phyloP scores from a whole-genome alignment of 441 rosid species.

The Rhodomyrtus psidioides region DNA sequence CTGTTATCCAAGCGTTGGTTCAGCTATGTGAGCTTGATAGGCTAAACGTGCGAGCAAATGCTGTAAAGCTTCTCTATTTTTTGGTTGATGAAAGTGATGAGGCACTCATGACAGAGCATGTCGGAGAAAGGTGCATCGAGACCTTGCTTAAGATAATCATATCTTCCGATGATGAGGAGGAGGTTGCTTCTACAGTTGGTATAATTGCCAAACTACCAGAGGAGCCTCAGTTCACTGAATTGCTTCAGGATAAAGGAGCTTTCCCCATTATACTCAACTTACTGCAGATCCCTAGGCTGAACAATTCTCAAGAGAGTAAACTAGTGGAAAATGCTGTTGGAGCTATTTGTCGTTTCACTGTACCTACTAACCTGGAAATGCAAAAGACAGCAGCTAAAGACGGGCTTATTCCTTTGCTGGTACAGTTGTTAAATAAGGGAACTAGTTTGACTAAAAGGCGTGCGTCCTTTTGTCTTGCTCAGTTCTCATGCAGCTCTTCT shows the following conservation, averaged over 20 bases:
- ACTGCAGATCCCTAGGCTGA: constrained; percentile 14
- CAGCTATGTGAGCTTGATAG: constrained; percentile 34
- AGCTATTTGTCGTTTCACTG: constrained; percentile 39
- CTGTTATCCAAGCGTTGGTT: constrained; percentile 41
- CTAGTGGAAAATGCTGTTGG: constrained; percentile 44
- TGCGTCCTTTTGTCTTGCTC: constrained; percentile 42
- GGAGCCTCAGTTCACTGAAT: constrained; percentile 29
- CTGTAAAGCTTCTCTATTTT: constrained; percentile 44
- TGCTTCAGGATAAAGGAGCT: constrained; percentile 41
- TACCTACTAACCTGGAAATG: constrained; percentile 29
- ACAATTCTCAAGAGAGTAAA: constrained; percentile 19
- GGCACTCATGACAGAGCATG: constrained; percentile 39
- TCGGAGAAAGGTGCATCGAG: constrained; percentile 28
- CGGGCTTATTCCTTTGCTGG: constrained; percentile 40
- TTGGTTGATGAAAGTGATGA: constrained; percentile 41
- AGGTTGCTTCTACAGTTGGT: constrained; percentile 38
- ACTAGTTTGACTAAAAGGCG: constrained; percentile 32
- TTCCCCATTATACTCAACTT: constrained; percentile 17
- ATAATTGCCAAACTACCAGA: constrained; percentile 46
- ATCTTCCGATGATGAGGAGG: constrained; percentile 30
- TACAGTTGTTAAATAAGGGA: constrained; percentile 33
- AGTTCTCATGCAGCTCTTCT: constrained; percentile 39
- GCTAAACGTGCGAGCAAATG: constrained; percentile 36
- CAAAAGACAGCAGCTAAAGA: constrained; percentile 50
- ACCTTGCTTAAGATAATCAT: constrained; percentile 38